These are phyloP conservation scores for Moricandia arvensis DNA, from an alignment of 345 rosid genomes.

Conservation along the genomic window DNA sequence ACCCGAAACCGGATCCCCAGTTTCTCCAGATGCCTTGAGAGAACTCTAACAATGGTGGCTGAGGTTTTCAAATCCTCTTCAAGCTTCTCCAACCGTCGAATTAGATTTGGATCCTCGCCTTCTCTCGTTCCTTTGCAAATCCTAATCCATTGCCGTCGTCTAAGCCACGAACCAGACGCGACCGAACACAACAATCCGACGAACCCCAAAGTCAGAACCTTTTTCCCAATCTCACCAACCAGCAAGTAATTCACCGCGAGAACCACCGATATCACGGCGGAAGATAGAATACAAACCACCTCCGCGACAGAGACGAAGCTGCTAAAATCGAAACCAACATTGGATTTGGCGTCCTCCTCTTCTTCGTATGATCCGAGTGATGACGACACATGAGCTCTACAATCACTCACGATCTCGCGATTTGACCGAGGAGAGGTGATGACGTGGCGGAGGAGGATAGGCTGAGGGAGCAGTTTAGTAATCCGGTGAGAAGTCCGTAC, in stretches of 20 bases:
- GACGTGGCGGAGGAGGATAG: conserved; percentile 34
- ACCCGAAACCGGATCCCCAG: conserved; percentile 83
- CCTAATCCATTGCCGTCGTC: conserved; percentile 77
- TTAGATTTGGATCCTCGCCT: conserved; percentile 48
- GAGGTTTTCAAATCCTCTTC: conserved; percentile 81
- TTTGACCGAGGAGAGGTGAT: conserved; percentile 8
- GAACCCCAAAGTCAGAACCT: conserved; percentile 52
- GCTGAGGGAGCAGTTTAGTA: conserved; percentile 29
- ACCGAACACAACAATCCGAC: conserved; percentile 57
- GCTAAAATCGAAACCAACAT: conserved; percentile 41
- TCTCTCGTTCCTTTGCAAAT: conserved; percentile 46
- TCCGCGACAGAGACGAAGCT: conserved; percentile 56
- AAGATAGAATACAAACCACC: conserved; percentile 52
- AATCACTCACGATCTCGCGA: conserved; percentile 6
- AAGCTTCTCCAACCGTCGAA: conserved; percentile 71
- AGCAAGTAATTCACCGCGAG: conserved; percentile 50
- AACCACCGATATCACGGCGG: conserved; percentile 50
- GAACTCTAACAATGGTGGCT: conserved; percentile 54
- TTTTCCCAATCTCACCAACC: conserved; percentile 54
- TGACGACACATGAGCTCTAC: conserved; percentile 28
- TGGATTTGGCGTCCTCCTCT: conserved; percentile 17
- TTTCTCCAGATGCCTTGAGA: conserved; percentile 91
- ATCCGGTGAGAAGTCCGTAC: conserved; percentile 17
- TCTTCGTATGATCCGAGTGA: conserved; percentile 35
- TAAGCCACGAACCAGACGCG: conserved; percentile 58